A percentile compares a stretch with the other conserved stretches of the same genome.
These are phyloP conservation scores for Plantago ovata DNA, from an alignment of 257 asterid genomes.

Conservation along the genomic window DNA sequence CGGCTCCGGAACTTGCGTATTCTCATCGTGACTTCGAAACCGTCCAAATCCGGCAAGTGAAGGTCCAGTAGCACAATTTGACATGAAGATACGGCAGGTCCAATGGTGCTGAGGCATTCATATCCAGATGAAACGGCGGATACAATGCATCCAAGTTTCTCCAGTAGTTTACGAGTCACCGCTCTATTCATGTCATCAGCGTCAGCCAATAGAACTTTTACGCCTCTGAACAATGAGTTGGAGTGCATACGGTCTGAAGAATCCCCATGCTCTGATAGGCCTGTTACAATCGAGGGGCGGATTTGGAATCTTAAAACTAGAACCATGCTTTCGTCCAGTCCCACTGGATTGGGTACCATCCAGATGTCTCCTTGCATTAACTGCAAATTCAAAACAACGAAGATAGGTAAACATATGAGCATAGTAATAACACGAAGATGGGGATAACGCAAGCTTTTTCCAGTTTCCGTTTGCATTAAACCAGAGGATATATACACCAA, in stretches of 20 bases:
- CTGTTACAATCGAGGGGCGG: slow-evolving; percentile 37
- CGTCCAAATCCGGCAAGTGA: slow-evolving; percentile 76
- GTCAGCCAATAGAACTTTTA: slow-evolving; percentile 74
- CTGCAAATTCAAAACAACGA: slow-evolving; percentile 34
- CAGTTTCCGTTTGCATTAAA: not conserved
- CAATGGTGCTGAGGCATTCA: slow-evolving; percentile 65
- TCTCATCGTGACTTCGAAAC: slow-evolving; percentile 71
- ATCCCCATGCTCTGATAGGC: slow-evolving; percentile 50
- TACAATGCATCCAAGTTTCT: slow-evolving; percentile 78
- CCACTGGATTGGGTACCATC: slow-evolving; percentile 56
- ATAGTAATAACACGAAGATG: too few relatives aligned
- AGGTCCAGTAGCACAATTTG: slow-evolving; percentile 75
- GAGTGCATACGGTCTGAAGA: slow-evolving; percentile 47
- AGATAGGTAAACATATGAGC: not conserved
- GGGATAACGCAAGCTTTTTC: too few relatives aligned
- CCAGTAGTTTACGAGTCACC: slow-evolving; percentile 69
- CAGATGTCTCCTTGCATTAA: slow-evolving; percentile 96
- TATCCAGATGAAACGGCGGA: slow-evolving; percentile 71
- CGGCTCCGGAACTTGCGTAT: slow-evolving; percentile 58
- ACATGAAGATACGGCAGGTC: slow-evolving; percentile 40
- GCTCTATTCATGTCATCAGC: slow-evolving; percentile 71
- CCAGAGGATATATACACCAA: not conserved
- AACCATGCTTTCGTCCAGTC: slow-evolving; percentile 73
- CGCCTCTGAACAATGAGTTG: slow-evolving; percentile 55
- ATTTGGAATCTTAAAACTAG: slow-evolving; percentile 69